Evolutionary conservation across 441 rosid species (phyloP).

Genomic region (Gossypium davidsonii): DNA sequence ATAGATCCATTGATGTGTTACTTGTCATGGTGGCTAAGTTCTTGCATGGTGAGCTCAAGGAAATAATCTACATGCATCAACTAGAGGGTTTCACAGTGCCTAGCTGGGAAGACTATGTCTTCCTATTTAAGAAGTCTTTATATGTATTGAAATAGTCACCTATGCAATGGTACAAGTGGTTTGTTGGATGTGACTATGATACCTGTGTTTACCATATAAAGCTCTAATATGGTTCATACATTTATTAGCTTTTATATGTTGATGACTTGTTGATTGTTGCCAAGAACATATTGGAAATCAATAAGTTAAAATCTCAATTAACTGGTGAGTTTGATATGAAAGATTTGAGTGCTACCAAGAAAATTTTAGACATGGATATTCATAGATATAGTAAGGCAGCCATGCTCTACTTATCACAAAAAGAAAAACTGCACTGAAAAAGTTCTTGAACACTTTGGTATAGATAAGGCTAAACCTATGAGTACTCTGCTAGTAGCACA

Average conservation of each 20-base stretch:
- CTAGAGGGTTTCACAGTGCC: background rate
- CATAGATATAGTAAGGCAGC: background rate
- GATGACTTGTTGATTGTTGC: conserved; percentile 5
- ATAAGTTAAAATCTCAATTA: background rate
- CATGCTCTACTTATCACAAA: background rate
- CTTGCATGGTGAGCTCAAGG: background rate
- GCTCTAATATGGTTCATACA: background rate
- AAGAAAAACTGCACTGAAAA: no score
- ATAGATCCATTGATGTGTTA: background rate
- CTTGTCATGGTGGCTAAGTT: background rate
- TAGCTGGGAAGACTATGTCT: background rate
- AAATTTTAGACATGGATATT: background rate
- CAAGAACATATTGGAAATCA: background rate
- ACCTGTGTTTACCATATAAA: background rate
- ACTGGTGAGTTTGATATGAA: background rate
- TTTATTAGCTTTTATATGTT: background rate
- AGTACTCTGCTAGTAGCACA: no score
- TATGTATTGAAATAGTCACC: background rate
- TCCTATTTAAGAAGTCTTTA: background rate
- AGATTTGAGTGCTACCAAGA: background rate
- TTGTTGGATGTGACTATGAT: background rate
- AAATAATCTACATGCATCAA: background rate
- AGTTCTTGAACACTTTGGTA: no score
- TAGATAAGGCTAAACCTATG: no score
- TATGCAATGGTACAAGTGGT: background rate